Evolutionary conservation across 352 stramenopile species (phyloP).

Genomic region (Globisporangium rhizosaccharum): DNA sequence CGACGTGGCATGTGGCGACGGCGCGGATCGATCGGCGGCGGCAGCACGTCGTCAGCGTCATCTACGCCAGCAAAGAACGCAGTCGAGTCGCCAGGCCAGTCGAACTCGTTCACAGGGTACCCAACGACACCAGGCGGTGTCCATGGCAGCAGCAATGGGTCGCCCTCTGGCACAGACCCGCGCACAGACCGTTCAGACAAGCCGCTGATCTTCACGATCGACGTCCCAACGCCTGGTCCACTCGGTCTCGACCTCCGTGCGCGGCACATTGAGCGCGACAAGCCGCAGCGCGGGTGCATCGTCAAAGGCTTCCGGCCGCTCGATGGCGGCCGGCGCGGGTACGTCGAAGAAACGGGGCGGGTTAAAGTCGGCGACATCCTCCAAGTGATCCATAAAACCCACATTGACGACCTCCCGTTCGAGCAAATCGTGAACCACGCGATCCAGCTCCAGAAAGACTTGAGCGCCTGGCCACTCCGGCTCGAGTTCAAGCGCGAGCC

Average conservation of each 20-base stretch:
- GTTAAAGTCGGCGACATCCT: conserved; percentile 77
- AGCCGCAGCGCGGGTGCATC: conserved; percentile 65
- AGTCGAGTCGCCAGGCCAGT: conserved; percentile 9
- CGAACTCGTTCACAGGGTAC: conserved; percentile 29
- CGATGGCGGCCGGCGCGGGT: conserved; percentile 40
- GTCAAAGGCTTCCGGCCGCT: conserved; percentile 77
- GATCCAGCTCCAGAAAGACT: conserved; percentile 64
- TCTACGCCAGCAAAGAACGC: conserved; percentile 6
- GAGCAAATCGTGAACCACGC: conserved; percentile 80
- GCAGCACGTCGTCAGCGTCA: conserved; percentile 19
- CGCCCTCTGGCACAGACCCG: conserved; percentile 57
- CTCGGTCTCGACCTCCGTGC: conserved; percentile 70
- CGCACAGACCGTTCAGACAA: conserved; percentile 34
- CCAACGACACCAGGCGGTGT: conserved; percentile 20
- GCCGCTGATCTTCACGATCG: conserved; percentile 63
- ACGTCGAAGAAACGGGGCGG: conserved; percentile 68
- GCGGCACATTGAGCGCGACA: conserved; percentile 65
- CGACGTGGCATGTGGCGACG: conserved; percentile 40
- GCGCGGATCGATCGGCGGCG: conserved; percentile 38
- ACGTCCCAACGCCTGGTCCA: conserved; percentile 62
- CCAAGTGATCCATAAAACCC: conserved; percentile 70
- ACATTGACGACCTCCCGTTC: conserved; percentile 79
- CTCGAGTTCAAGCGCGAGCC: conserved; percentile 76
- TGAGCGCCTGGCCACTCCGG: conserved; percentile 57
- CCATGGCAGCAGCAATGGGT: conserved; percentile 4